A percentile compares a stretch with the other conserved stretches of the same genome.
phyloP scores from a whole-genome alignment of 2,329 filamentous ascomycete genomes.

The Alternaria incomplexa region DNA sequence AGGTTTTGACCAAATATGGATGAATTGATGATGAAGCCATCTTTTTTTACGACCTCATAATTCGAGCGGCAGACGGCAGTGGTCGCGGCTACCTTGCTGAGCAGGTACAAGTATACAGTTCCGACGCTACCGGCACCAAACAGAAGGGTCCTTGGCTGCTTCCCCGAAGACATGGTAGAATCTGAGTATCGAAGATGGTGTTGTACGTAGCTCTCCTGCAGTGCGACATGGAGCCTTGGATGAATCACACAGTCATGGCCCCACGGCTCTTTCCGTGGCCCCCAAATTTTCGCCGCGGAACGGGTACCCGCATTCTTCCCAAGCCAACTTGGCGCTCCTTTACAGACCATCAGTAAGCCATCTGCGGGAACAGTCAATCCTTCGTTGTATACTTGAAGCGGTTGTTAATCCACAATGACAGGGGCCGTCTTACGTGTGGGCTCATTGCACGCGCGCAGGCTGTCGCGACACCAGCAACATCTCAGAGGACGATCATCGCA shows the following conservation, averaged over 20 bases:
- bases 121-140: conserved; percentile 54
- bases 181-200: neutral
- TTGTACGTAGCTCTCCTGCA: neutral
- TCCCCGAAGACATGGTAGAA: conserved; percentile 2
- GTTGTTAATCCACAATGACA: neutral
- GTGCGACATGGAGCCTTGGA: neutral
- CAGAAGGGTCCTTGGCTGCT: conserved; percentile 40
- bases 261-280: neutral
- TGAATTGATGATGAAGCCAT: conserved; percentile 53
- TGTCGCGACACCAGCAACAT: neutral
- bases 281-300: neutral
- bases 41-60: conserved; percentile 49
- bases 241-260: neutral
- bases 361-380: neutral
- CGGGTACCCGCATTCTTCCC: neutral
- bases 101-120: conserved; percentile 51
- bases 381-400: neutral
- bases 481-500: neutral
- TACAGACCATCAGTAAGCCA: conserved; percentile 3
- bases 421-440: neutral
- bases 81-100: conserved; percentile 49
- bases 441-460: neutral
- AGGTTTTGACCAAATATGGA: conserved; percentile 45
- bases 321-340: neutral
- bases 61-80: conserved; percentile 56